These are phyloP conservation scores for Codiaeum variegatum DNA, from an alignment of 441 rosid species.

Conservation along the genomic window DNA sequence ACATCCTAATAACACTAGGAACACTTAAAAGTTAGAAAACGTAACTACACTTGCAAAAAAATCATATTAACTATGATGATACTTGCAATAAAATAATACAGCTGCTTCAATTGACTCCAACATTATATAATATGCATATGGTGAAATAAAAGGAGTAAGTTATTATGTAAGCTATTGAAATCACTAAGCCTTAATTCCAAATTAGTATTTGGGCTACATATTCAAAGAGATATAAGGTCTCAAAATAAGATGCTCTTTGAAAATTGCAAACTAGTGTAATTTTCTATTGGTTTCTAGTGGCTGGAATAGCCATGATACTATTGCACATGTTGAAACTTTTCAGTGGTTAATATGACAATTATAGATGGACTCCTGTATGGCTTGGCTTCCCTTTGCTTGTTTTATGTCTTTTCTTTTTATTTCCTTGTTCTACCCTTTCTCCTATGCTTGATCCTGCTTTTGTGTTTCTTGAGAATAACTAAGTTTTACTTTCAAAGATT, in stretches of 20 bases:
- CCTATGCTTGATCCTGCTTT: not conserved
- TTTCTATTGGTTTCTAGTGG: not conserved
- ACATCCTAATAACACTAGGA: no score
- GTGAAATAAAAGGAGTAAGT: no score
- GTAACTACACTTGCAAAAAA: no score
- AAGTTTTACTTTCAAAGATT: not conserved
- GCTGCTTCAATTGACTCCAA: no score
- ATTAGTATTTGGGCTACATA: no score
- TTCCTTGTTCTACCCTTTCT: not conserved
- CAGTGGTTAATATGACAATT: not conserved
- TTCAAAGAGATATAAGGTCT: no score
- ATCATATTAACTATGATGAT: no score
- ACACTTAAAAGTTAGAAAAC: no score
- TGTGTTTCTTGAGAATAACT: not conserved
- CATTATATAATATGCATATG: no score
- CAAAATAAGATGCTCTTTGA: not conserved
- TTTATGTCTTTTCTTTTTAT: not conserved
- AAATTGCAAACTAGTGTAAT: not conserved
- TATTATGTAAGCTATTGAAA: no score
- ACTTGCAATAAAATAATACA: no score
- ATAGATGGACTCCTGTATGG: not conserved
- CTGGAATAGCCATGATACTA: not conserved
- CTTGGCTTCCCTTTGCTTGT: not conserved
- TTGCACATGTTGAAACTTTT: not conserved
- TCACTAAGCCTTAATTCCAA: no score